These are phyloP conservation scores for Globisporangium alternatum DNA, from an alignment of 352 stramenopile species.

Conservation along the genomic window DNA sequence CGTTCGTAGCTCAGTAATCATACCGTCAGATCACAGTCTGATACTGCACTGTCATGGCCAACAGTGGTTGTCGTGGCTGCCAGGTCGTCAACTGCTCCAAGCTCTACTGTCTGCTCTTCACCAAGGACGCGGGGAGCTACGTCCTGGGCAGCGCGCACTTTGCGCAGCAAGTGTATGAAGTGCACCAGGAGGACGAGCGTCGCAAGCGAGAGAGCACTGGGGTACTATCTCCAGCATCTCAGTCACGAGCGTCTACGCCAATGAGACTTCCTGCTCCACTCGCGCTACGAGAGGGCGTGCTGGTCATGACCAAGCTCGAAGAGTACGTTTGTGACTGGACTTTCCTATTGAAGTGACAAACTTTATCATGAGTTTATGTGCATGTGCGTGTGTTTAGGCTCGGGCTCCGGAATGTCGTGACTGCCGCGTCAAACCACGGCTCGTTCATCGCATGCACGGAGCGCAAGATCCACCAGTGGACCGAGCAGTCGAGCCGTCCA, in stretches of 20 bases:
- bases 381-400: slow-evolving; percentile 19
- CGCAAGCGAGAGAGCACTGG: slow-evolving; percentile 8
- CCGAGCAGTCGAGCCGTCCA: slow-evolving; percentile 11
- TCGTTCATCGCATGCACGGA: slow-evolving; percentile 34
- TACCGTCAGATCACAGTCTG: not conserved
- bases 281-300: not conserved
- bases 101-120: slow-evolving; percentile 47
- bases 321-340: slow-evolving; percentile 21
- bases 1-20: no score
- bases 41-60: not conserved
- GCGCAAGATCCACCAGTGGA: slow-evolving; percentile 40
- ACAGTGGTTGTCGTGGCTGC: slow-evolving; percentile 17
- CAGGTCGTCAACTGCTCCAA: slow-evolving; percentile 39
- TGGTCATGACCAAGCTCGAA: slow-evolving; percentile 30
- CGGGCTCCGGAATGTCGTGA: slow-evolving; percentile 33
- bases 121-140: slow-evolving; percentile 31
- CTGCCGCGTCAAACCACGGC: slow-evolving; percentile 15
- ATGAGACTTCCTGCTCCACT: slow-evolving; percentile 1
- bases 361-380: not conserved
- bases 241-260: slow-evolving; percentile 1
- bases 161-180: slow-evolving; percentile 19
- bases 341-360: not conserved
- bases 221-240: not conserved
- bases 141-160: slow-evolving; percentile 37
- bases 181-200: slow-evolving; percentile 18